Base-by-base conservation (phyloP, 768 basidiomycete genomes). In the Boletus eberwhitei region DNA sequence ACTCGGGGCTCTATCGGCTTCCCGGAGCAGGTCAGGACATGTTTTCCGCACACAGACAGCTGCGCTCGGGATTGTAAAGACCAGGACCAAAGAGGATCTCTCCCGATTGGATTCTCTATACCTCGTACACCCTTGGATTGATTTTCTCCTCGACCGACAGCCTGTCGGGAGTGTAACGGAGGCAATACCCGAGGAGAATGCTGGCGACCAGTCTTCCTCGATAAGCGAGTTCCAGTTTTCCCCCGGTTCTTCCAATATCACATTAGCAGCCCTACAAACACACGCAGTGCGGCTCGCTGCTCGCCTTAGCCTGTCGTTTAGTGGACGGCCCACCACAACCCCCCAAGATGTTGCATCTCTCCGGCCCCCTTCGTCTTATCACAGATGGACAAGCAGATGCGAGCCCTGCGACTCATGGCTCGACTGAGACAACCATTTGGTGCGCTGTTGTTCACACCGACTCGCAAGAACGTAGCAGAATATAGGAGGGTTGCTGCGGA, bases 101-200 rank as follows among this genome's bases (percentile, higher is more conserved):
- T 47, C 54, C 2, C 19, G 34, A 41, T 32, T 42, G 2, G 36
- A 44, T 1, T 24, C 49, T 12, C 50, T 59, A 0, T 41, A 26
- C 19, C 49, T 62, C 12, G 34, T 59, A n/a, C 61, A 63, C 22
- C 58, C 61, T 0, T 63, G 61, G 61, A 50, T 63, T 7, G 48
- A 58, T 19, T 44, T 52, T 14, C 55, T 63, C 14, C 55, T 62
- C 2, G 37, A 52, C 17, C 36, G 41, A 5, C 52, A 42, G 12
- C 48, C 41, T 4, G 32, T 48, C 2, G 51, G 42, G 37, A 19
- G 17, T 26, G 16, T 8, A 2, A 3, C 8, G 12, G 48, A 35
- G 17, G 13, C 5, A 5, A 1, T 13, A 5, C 7, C 13, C 4
- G 50, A 44, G 9, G 42, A 38, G 17, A 32, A 36, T n/a, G 16